Evolutionary conservation across 805 yeast species (phyloP).

Genomic region (Candida hungchunana): DNA sequence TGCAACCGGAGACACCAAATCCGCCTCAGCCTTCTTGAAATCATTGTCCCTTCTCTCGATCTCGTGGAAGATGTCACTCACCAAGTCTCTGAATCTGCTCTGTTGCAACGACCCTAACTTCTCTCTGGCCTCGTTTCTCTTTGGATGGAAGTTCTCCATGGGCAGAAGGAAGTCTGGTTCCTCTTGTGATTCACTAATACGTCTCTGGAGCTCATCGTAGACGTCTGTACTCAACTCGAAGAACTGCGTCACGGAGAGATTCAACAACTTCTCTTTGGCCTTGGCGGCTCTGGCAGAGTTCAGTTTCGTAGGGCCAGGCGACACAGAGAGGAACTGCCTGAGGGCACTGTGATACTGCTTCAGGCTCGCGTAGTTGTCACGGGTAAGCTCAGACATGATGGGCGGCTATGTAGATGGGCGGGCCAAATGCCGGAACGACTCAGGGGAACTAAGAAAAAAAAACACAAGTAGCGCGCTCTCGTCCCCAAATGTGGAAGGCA

Average conservation of each 20-base stretch:
- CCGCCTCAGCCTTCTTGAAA: constrained; percentile 33
- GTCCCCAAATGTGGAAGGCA: no score
- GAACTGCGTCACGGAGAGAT: constrained; percentile 78
- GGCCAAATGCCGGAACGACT: neutral
- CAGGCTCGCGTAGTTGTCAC: constrained; percentile 16
- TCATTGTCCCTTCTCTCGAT: constrained; percentile 61
- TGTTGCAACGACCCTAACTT: constrained; percentile 83
- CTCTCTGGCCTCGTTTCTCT: constrained; percentile 92
- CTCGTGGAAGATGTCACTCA: constrained; percentile 83
- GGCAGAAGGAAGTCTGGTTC: constrained; percentile 67
- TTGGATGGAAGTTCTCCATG: constrained; percentile 75
- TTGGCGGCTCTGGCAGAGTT: constrained; percentile 56
- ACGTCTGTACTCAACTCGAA: constrained; percentile 91
- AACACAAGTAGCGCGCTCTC: no score
- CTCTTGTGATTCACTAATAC: constrained; percentile 56
- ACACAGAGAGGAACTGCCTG: constrained; percentile 24
- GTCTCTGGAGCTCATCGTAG: constrained; percentile 82
- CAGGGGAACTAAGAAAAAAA: no score
- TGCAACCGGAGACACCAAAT: neutral
- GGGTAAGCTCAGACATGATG: constrained; percentile 17
- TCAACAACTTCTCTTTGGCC: constrained; percentile 81
- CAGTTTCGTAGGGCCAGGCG: constrained; percentile 21
- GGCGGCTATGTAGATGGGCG: neutral
- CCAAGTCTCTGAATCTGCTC: constrained; percentile 81
- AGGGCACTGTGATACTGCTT: constrained; percentile 21